Percentiles rank a stretch among this genome's conserved stretches.
phyloP scores from a whole-genome alignment of 78 protist species.

The Dictyostelium brefeldianum region DNA sequence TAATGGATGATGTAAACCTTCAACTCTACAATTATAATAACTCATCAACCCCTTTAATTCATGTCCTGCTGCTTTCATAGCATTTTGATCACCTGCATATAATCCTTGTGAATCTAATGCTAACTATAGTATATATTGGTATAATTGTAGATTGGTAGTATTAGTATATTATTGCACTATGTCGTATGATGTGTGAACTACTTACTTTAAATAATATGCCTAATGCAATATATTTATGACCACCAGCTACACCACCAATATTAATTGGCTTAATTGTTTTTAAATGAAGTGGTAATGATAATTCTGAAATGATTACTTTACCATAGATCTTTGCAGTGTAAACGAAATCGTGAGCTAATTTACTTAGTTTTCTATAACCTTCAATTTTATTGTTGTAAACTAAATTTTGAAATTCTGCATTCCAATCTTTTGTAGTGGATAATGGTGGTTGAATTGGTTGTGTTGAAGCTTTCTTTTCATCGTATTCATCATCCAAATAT shows the following conservation, averaged over 20 bases:
- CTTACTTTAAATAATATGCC: slow-evolving; percentile 80
- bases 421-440: slow-evolving; percentile 79
- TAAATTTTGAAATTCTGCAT: slow-evolving; percentile 75
- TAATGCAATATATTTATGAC: slow-evolving; percentile 79
- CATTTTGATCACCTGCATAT: slow-evolving; percentile 84
- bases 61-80: slow-evolving; percentile 86
- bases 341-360: slow-evolving; percentile 86
- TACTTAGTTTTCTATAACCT: slow-evolving; percentile 54
- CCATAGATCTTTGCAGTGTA: slow-evolving; percentile 83
- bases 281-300: slow-evolving; percentile 64
- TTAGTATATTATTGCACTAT: background rate
- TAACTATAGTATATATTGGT: background rate
- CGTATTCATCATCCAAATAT: slow-evolving; percentile 58
- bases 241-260: slow-evolving; percentile 91
- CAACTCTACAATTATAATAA: slow-evolving; percentile 66
- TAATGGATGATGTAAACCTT: slow-evolving; percentile 79
- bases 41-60: slow-evolving; percentile 85
- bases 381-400: slow-evolving; percentile 63
- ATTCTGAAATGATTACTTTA: slow-evolving; percentile 79
- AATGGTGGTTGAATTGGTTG: slow-evolving; percentile 52
- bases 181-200: background rate
- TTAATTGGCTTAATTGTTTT: slow-evolving; percentile 82
- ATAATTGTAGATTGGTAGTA: background rate
- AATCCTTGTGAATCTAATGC: slow-evolving; percentile 85
- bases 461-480: slow-evolving; percentile 42